Conservation (phyloP, 2,329 filamentous ascomycete genomes). For the Coleophoma cylindrospora region DNA sequence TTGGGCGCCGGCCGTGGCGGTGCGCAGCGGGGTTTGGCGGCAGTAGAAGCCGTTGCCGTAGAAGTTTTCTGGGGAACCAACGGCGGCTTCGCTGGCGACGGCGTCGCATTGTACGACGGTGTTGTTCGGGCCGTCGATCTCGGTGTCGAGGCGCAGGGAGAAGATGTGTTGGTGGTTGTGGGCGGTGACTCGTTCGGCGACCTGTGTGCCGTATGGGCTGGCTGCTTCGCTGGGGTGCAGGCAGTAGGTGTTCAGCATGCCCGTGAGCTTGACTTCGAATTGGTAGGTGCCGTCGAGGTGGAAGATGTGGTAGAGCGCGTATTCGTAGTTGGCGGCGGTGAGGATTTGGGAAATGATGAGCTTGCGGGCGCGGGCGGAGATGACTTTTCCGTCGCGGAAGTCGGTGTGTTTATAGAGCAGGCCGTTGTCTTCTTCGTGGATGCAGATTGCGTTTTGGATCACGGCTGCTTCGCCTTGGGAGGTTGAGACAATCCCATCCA, state of each 20-base stretch:
- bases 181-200: constrained; percentile 84
- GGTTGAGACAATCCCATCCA: constrained; percentile 82
- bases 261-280: constrained; percentile 85
- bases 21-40: constrained; percentile 74
- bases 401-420: constrained; percentile 94
- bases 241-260: constrained; percentile 86
- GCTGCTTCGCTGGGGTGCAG: constrained; percentile 78
- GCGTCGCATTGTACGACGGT: constrained; percentile 82
- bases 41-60: constrained; percentile 91
- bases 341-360: constrained; percentile 88
- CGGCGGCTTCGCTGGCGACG: constrained; percentile 61
- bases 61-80: constrained; percentile 76
- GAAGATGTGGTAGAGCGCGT: constrained; percentile 83
- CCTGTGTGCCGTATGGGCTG: constrained; percentile 84
- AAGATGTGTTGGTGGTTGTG: constrained; percentile 97
- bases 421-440: constrained; percentile 89
- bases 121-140: constrained; percentile 80
- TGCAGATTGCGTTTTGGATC: constrained; percentile 91
- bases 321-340: constrained; percentile 95
- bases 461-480: constrained; percentile 67
- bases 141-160: constrained; percentile 81
- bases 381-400: constrained; percentile 83
- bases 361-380: constrained; percentile 81
- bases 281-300: constrained; percentile 90
- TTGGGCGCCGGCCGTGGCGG: constrained; percentile 60